Base-by-base conservation (phyloP, 331 rosid genomes). In the Quercus tomentella region DNA sequence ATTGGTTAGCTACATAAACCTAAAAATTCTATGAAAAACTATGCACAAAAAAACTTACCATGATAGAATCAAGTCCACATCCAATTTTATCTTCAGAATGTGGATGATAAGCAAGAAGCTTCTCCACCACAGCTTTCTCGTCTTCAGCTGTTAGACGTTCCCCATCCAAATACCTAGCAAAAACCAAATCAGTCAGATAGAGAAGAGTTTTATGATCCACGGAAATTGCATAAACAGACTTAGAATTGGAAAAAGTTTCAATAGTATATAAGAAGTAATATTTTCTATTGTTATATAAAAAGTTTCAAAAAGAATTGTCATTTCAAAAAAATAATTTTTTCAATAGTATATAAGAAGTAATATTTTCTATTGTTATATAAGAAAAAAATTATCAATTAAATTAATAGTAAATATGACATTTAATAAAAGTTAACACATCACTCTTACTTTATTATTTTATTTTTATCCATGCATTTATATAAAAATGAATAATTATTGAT, bases 41-140 rank as follows among this genome's bases (percentile, higher is more conserved):
- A 73, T 69, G 41, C 14, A 28, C 25, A 43, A 0, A 4, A 85
- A 67, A 54, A 62, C 68, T 43, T 81, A 93, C 99, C 98, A 91
- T 91, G 37, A 96, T 88, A 68, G 92, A 90, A 62, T 93, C 97
- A 56, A 93, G 89, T 58, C 94, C 99, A 52, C 93, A 87, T 21
- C 97, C 99, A 83, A 96, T 88, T 92, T 93, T 93, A 87, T 91
- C 97, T 57, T 91, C 85, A 11, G 88, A 87, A 37, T 86, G 90
- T 9, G 98, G 98, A 89, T 93, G 98, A 83, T 86, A 84, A 20
- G 86, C 92, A 37, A 93, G 94, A 79, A 93, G 96, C 79, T 84
- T 91, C 68, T 90, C 92, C 41, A 87, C 88, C 60, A 93, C 84
- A 72, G 57, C 77, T 83, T 81, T 90, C 89, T 95, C 92, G 72